phyloP scores from a whole-genome alignment of 768 basidiomycete genomes.

The Trichaptum fuscoviolaceum region DNA sequence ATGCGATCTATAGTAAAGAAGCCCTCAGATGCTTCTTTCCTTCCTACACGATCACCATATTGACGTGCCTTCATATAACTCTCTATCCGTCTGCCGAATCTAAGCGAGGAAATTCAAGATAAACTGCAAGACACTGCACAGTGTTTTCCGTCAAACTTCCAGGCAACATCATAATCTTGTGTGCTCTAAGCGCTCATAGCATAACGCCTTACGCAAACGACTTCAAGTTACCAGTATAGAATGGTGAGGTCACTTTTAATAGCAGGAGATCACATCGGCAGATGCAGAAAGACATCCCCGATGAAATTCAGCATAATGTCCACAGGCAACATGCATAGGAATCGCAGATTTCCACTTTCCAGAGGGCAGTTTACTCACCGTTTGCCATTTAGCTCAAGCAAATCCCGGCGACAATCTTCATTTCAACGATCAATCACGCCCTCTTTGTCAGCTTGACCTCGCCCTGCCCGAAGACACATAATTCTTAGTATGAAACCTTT shows the following conservation, averaged over 20 bases:
- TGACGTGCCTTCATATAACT: not conserved
- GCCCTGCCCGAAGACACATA: not conserved
- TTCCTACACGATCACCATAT: not conserved
- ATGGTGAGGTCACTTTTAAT: not conserved
- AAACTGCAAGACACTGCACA: not conserved
- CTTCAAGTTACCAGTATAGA: not conserved
- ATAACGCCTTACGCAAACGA: not conserved
- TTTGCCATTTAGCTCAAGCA: not conserved
- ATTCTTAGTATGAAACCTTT: not conserved
- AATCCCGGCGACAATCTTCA: not conserved
- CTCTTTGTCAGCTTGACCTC: not conserved
- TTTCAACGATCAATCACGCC: not conserved
- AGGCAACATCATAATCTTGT: not conserved
- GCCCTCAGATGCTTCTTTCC: not conserved
- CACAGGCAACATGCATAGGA: not conserved
- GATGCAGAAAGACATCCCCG: not conserved
- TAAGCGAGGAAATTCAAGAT: not conserved
- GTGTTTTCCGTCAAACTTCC: not conserved
- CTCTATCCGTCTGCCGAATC: not conserved
- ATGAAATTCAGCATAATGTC: not conserved
- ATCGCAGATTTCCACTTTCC: not conserved
- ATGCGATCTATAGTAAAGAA: conserved; percentile 1
- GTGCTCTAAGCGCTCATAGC: not conserved
- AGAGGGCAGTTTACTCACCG: not conserved
- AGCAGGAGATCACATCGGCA: not conserved